Conservation (phyloP, 345 rosid genomes). For the Luvunga scandens region DNA sequence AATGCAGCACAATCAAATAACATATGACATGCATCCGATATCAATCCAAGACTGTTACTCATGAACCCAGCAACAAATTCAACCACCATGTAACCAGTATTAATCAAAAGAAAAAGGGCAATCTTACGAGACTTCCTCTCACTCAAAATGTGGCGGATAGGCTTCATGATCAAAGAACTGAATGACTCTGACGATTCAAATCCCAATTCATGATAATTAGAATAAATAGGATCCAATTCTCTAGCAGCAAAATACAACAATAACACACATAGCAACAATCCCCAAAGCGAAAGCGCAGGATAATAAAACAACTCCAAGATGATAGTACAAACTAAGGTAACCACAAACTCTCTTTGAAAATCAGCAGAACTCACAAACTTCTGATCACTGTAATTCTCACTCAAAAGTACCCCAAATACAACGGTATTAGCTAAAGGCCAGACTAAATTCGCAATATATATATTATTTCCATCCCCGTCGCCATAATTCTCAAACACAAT, state of each 20-base stretch:
- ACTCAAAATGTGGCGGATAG: constrained; percentile 80
- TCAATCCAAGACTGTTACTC: constrained; percentile 97
- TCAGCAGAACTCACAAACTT: constrained; percentile 56
- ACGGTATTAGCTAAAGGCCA: constrained; percentile 94
- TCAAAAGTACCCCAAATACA: constrained; percentile 82
- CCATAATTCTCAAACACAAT: constrained; percentile 41
- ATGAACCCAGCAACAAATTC: constrained; percentile 92
- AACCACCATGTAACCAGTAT: constrained; percentile 84
- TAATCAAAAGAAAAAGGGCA: constrained; percentile 86
- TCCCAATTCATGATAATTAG: constrained; percentile 52
- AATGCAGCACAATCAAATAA: constrained; percentile 98
- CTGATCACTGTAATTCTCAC: constrained; percentile 69
- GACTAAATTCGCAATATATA: constrained; percentile 57
- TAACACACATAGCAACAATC: constrained; percentile 67
- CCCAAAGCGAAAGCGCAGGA: constrained; percentile 84
- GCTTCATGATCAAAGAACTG: constrained; percentile 53
- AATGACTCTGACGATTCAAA: constrained; percentile 62
- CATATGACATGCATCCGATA: constrained; percentile 98
- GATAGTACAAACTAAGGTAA: constrained; percentile 71
- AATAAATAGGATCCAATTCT: constrained; percentile 57
- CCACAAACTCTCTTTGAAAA: constrained; percentile 61
- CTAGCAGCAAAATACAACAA: constrained; percentile 69
- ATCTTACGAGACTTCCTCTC: constrained; percentile 96
- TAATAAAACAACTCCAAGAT: constrained; percentile 79
- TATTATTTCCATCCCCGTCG: constrained; percentile 39